Conservation (phyloP, 208 protist genomes). For the Wallacemonas sp. region DNA sequence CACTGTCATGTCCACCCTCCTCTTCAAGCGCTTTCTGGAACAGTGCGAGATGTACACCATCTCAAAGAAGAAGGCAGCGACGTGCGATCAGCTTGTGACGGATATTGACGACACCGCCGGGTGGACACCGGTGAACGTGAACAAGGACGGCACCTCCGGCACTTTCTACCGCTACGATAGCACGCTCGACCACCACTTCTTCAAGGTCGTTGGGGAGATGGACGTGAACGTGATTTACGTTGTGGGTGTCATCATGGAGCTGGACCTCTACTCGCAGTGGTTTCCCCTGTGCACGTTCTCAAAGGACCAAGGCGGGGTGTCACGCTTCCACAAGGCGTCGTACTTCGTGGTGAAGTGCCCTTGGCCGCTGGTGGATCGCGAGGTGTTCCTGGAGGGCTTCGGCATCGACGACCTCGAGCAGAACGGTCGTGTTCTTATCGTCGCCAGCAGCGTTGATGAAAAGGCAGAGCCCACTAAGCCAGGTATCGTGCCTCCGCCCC, state of each 20-base stretch:
- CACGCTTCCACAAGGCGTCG: constrained; percentile 40
- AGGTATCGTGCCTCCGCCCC: constrained; percentile 21
- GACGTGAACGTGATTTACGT: constrained; percentile 35
- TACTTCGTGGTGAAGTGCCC: constrained; percentile 48
- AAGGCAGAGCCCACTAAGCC: constrained; percentile 10
- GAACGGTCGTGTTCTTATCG: constrained; percentile 43
- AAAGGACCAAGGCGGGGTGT: constrained; percentile 36
- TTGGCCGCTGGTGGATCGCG: constrained; percentile 53
- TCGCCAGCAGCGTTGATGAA: constrained; percentile 37
- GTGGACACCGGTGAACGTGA: constrained; percentile 25
- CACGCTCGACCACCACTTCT: constrained; percentile 38
- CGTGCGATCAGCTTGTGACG: constrained; percentile 28
- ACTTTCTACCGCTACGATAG: constrained; percentile 48
- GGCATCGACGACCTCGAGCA: constrained; percentile 53
- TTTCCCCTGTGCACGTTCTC: constrained; percentile 43
- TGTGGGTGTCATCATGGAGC: constrained; percentile 45
- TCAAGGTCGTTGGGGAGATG: constrained; percentile 43
- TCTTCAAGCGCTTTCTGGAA: constrained; percentile 41
- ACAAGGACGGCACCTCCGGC: constrained; percentile 19
- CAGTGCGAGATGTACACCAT: constrained; percentile 30
- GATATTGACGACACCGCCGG: constrained; percentile 27
- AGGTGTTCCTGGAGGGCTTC: constrained; percentile 50
- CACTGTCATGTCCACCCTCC: constrained; percentile 22
- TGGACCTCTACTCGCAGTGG: constrained; percentile 56
- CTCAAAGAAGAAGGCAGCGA: constrained; percentile 12